Conservation (phyloP, 768 basidiomycete genomes). For the Neoboletus magnificus region DNA sequence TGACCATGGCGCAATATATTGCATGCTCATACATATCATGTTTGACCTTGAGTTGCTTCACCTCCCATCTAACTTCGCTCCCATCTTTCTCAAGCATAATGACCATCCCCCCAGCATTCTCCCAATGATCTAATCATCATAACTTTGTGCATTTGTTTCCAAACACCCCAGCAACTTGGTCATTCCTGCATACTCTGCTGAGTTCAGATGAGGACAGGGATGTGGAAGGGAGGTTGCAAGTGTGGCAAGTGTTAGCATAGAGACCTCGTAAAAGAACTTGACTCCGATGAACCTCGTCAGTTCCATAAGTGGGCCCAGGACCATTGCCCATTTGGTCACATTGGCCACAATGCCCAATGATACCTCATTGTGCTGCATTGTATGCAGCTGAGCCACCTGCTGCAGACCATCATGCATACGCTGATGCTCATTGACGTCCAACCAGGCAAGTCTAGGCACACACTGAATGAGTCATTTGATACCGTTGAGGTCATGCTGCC, state of each 20-base stretch:
- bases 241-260: conserved; percentile 24
- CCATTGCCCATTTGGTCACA: conserved; percentile 54
- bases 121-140: conserved; percentile 65
- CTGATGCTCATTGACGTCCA: conserved; percentile 52
- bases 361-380: conserved; percentile 5
- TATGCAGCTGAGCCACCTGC: conserved; percentile 3
- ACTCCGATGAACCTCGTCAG: conserved; percentile 59
- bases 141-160: conserved; percentile 63
- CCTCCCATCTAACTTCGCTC: conserved; percentile 47
- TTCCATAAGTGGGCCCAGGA: conserved; percentile 51
- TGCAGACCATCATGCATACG: conserved; percentile 17
- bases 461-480: conserved; percentile 45
- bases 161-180: conserved; percentile 57
- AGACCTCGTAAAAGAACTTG: conserved; percentile 65
- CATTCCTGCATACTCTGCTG: conserved; percentile 64
- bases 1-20: too few relatives aligned
- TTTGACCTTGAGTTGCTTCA: conserved; percentile 43
- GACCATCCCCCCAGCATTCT: conserved; percentile 46
- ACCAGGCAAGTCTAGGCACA: conserved; percentile 48
- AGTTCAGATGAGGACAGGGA: conserved; percentile 52
- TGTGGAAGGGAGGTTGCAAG: conserved; percentile 15
- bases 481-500: conserved; percentile 63
- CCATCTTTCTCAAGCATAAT: conserved; percentile 48
- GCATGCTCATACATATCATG: too few relatives aligned
- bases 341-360: conserved; percentile 34